A percentile compares a stretch with the other conserved stretches of the same genome.
phyloP scores from a whole-genome alignment of 192 early-diverging fungal species.

The Backusella mclennaniae region DNA sequence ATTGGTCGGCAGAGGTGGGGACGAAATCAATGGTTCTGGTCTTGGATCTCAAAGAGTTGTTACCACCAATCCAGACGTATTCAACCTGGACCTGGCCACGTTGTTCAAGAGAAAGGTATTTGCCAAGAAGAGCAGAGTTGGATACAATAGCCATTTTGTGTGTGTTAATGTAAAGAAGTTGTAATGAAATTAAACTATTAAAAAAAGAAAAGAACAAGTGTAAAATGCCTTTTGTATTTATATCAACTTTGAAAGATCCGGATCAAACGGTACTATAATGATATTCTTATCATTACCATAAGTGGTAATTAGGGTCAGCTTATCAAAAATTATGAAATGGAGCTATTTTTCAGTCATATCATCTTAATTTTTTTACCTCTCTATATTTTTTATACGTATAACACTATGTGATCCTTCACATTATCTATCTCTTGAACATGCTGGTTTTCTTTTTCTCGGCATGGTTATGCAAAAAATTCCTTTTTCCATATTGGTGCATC shows the following conservation, averaged over 20 bases:
- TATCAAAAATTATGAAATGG: conserved; percentile 1
- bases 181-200: conserved; percentile 4
- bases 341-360: neutral
- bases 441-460: neutral
- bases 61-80: conserved; percentile 57
- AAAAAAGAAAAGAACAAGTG: neutral
- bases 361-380: neutral
- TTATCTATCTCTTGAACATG: neutral
- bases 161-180: neutral
- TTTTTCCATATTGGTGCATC: neutral
- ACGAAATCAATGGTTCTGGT: conserved; percentile 43
- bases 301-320: neutral
- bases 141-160: conserved; percentile 27
- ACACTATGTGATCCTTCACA: neutral
- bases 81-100: conserved; percentile 48
- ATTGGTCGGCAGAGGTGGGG: conserved; percentile 24
- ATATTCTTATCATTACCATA: conserved; percentile 14
- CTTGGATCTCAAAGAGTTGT: conserved; percentile 45
- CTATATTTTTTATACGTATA: conserved; percentile 2
- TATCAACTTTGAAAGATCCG: conserved; percentile 4
- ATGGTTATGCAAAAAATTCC: neutral
- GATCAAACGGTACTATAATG: neutral
- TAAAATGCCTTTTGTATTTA: conserved; percentile 10
- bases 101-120: conserved; percentile 53
- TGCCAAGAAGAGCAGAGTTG: conserved; percentile 43